Evolutionary conservation across 257 asterid species (phyloP), one percentile per base, ranked within the genome.

Genomic region (Verbascum thapsus): DNA sequence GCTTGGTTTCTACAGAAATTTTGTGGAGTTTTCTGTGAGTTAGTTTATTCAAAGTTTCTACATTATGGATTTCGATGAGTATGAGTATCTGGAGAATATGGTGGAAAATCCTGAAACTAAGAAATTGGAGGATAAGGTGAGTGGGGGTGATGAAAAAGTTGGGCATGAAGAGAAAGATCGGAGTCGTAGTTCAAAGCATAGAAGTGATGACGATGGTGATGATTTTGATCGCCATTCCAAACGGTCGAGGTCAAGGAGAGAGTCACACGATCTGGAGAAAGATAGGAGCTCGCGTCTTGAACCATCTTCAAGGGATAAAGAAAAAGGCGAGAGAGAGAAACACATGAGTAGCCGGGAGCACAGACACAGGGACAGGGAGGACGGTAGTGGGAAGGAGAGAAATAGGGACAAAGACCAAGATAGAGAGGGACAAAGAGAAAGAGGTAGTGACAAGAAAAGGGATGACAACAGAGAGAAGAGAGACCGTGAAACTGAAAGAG

Each of bases 11-110:
- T 69, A 65, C 67, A 57, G 70, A 41, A 42, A 17, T 3, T 8
- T 15, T 44, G 52, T 18, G 18, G 49, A 55, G 64, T 47, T 60
- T 8, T 47, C 6, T 48, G 32, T 44, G 50, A 41, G 61, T 63
- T 64, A 7, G 22, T 66, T 53, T 57, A 48, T 26, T 57, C 10
- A 19, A 6, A 47, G 40, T 35, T 43, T 39, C 11, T 17, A 16
- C 7, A 57, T 45, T 9, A 85, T 82, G 94, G 87, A 82, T 69
- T 80, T 78, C 48, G 94, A 85, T 41, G 87, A 85, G 78, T 68
- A 76, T 50, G 85, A 76, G 22, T 80, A 85, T 66, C 65, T 80
- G 63, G 85, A 82, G 56, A 82, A 69, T 44, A 70, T 70, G 8
- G 85, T 74, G 40, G 94, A 78, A 64, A 82, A 78, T 34, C 85